Evolutionary conservation across 768 basidiomycete genomes (phyloP), one percentile per base, ranked within the genome.

Genomic region (Boletus rubescentipes): DNA sequence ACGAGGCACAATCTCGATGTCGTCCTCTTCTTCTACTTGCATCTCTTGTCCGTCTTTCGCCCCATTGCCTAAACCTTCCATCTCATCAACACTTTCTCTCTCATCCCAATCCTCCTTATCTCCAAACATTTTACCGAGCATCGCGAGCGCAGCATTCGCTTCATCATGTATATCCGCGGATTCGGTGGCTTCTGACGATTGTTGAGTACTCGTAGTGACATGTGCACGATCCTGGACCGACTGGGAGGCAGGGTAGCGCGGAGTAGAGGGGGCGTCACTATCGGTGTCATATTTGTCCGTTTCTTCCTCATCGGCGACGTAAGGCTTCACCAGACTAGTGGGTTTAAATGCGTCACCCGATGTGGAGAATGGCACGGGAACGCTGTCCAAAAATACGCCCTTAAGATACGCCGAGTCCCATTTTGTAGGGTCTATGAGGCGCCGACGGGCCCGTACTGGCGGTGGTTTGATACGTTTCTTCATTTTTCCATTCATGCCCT

Each of bases 381-480:
- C 51, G 54, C 68, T 61, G 34, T 83, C 86, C 61, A 91, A 62
- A 68, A 89, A 87, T 21, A 80, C 69, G 4, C 89, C 91, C 53
- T 81, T 87, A 61, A 91, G 61, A 67, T 90, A 84, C 16, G 76
- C 75, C 39, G 87, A 86, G 21, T 83, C 86, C 77, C 83, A 92
- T 46, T 78, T 77, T 15, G 81, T 79, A 59, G 89, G 84, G 62
- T 93, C 90, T 59, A 93, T 91, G 41, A 77, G 83, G 53, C 76
- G 75, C 53, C 80, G 72, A 54, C 86, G 74, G 2, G 89, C 84
- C 16, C 90, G 77, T 9, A 69, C 66, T 35, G 79, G 81, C 0
- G 83, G 81, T n/a, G 76, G 75, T 51, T 79, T 79, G 40, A 67
- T 53, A 52, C 75, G 74, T 51, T 73, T 79, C 61, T 76, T 82